phyloP scores from a whole-genome alignment of 805 yeast species.

The Candida nonsorbophila region DNA sequence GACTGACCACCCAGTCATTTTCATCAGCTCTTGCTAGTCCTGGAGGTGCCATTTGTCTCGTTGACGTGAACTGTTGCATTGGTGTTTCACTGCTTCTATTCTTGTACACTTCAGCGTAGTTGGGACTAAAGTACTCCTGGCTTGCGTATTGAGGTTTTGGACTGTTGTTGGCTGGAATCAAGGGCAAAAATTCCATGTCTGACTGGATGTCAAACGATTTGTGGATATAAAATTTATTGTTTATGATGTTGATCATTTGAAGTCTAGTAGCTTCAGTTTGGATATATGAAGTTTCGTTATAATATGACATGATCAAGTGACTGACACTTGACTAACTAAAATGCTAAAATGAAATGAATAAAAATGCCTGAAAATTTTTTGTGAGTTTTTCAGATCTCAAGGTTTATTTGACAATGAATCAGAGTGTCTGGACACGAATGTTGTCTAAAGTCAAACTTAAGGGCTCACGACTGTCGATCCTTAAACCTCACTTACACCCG shows the following conservation, averaged over 20 bases:
- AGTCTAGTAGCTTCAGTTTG: constrained; percentile 2
- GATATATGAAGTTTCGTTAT: constrained; percentile 2
- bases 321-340: background rate
- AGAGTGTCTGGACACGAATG: background rate
- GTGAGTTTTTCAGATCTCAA: background rate
- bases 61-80: too few species aligned
- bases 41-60: too few species aligned
- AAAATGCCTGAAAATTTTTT: constrained; percentile 4
- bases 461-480: constrained; percentile 6
- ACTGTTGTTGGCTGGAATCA: constrained; percentile 11
- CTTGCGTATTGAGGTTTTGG: background rate
- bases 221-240: constrained; percentile 52
- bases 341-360: background rate
- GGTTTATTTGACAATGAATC: background rate
- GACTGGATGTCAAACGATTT: constrained; percentile 69
- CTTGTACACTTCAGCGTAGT: too few species aligned
- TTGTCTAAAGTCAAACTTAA: background rate
- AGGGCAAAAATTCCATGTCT: constrained; percentile 55
- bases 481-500: constrained; percentile 28
- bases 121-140: background rate
- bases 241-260: constrained; percentile 22
- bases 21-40: too few species aligned
- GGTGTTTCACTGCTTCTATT: too few species aligned
- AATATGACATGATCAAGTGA: constrained; percentile 1
- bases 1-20: too few species aligned